A percentile compares a stretch with the other conserved stretches of the same genome.
Evolutionary conservation across 352 stramenopile genomes (phyloP).

Genomic region (Elongisporangium senticosum): DNA sequence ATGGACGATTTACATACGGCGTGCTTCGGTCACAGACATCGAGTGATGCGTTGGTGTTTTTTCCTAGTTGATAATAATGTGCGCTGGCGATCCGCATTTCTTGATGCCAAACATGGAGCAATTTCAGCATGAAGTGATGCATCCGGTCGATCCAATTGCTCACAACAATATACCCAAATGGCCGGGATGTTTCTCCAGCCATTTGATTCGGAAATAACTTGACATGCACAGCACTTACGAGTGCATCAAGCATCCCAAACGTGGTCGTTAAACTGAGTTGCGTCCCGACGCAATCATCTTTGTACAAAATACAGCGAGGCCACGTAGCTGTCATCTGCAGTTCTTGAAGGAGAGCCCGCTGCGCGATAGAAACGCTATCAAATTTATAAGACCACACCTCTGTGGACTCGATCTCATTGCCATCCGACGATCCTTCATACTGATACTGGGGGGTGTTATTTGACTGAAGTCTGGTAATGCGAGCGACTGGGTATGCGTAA

Average conservation of each 20-base stretch:
- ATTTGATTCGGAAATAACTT: background rate
- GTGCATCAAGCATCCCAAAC: conserved; percentile 27
- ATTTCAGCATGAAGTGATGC: conserved; percentile 26
- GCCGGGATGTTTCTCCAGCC: background rate
- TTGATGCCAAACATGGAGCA: conserved; percentile 13
- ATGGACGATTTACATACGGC: conserved; percentile 5
- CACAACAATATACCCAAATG: background rate
- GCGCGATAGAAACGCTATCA: conserved; percentile 18
- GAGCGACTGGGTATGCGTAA: conserved; percentile 25
- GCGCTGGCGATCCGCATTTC: background rate
- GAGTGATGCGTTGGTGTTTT: background rate
- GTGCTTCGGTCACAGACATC: background rate
- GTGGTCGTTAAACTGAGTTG: conserved; percentile 13
- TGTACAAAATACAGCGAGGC: conserved; percentile 1
- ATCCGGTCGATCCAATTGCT: conserved; percentile 31
- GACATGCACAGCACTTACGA: conserved; percentile 13
- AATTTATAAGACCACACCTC: conserved; percentile 20
- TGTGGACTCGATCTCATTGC: conserved; percentile 3
- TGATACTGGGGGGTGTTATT: background rate
- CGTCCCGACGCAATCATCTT: conserved; percentile 6
- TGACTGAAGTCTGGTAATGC: conserved; percentile 9
- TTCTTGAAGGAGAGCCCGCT: conserved; percentile 10
- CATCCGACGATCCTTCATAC: background rate
- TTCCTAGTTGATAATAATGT: background rate
- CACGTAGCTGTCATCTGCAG: conserved; percentile 7